phyloP scores from a whole-genome alignment of 2,329 filamentous ascomycete genomes.

The Ceratocystis papillata region DNA sequence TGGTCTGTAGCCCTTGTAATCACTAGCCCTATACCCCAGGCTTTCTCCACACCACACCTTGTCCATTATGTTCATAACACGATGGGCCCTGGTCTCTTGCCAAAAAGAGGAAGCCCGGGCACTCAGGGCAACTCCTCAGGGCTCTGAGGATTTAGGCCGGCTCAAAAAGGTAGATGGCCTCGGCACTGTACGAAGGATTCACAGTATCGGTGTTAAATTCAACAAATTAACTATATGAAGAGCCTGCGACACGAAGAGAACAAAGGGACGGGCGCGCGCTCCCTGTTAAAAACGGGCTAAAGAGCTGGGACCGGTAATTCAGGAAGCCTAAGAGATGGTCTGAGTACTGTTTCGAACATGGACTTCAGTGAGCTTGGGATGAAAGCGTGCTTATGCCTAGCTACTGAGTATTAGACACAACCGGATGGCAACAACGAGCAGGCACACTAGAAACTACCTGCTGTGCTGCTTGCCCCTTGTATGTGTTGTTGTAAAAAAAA shows the following conservation, averaged over 20 bases:
- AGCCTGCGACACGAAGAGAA: not conserved
- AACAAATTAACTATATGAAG: too few species aligned
- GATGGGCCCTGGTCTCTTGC: too few species aligned
- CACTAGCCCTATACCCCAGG: too few species aligned
- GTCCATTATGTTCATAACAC: too few species aligned
- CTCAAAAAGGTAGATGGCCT: not conserved
- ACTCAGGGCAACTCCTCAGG: too few species aligned
- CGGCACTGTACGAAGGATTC: not conserved
- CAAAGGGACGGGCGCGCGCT: not conserved
- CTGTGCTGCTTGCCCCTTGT: not conserved
- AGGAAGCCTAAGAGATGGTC: not conserved
- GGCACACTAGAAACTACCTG: not conserved
- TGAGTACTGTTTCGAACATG: conserved; percentile 5
- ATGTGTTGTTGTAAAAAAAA: not conserved
- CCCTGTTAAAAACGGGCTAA: not conserved
- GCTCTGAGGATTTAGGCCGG: too few species aligned
- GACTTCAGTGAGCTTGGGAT: not conserved
- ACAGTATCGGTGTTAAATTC: too few species aligned
- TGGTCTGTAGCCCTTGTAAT: too few species aligned
- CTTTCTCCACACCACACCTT: too few species aligned
- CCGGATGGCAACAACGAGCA: not conserved
- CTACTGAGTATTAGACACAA: too few species aligned
- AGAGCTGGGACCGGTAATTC: not conserved
- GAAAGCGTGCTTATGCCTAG: not conserved
- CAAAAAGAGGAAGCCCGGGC: too few species aligned